Evolutionary conservation across 768 basidiomycete genomes (phyloP), one percentile per base, ranked within the genome.

Genomic region (Boletus patriciae): DNA sequence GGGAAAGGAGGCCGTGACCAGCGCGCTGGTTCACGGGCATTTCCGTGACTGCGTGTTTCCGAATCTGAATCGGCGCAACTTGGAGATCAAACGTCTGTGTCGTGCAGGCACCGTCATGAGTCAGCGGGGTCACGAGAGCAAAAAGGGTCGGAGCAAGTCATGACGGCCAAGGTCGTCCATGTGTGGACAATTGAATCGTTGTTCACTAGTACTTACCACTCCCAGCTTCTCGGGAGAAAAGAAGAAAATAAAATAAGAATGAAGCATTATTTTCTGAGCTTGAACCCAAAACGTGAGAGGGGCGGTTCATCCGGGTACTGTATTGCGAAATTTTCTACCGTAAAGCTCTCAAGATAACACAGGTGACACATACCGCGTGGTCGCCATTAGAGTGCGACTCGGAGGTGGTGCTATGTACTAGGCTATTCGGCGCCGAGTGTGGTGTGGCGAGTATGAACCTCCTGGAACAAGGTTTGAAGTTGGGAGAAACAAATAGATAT

Each of bases 391-490:
- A 37, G 43, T 44, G 54, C 40, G 37, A n/a, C n/a, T n/a, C n/a
- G n/a, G n/a, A 49, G 21, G 40, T 34, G 43, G 19, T 19, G 11
- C n/a, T n/a, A n/a, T n/a, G n/a, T n/a, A n/a, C n/a, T n/a, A n/a
- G n/a, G 25, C 18, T 43, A 49, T 56, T 55, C 46, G 13, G 52
- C 38, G 51, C 46, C 34, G 38, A 38, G 25, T n/a, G 40, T 25
- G 25, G 4, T 25, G 25, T 51, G 59, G 41, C 52, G 46, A 13
- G 36, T 15, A 36, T 25, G 31, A 3, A 16, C 19, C 9, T 47
- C 37, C 46, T 60, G 33, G 54, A 52, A 62, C 66, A 70, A 63
- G 66, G 68, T 70, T 60, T 50, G 49, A 34, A 41, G 38, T 41
- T 40, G 50, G 40, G 52, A 50, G 37, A 42, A 60, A 59, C 43